phyloP scores from a whole-genome alignment of 192 early-diverging fungal species.

The Paraglomus occultum region DNA sequence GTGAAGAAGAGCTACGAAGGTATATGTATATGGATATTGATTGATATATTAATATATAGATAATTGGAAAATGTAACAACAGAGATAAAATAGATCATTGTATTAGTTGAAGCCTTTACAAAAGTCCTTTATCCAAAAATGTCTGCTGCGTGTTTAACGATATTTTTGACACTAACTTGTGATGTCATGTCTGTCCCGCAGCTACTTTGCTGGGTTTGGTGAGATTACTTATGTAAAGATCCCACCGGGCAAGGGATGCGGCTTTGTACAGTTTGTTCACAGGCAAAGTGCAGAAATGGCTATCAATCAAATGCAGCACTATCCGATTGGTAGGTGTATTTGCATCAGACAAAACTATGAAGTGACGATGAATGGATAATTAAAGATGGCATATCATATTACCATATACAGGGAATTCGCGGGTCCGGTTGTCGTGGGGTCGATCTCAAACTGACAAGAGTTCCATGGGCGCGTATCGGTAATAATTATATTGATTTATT shows the following conservation, averaged over 20 bases:
- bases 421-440: slow-evolving; percentile 58
- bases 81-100: too few species aligned
- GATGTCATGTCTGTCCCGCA: slow-evolving; percentile 28
- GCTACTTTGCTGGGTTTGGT: slow-evolving; percentile 84
- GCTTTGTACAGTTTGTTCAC: slow-evolving; percentile 90
- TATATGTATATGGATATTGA: neutral
- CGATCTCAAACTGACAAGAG: slow-evolving; percentile 50
- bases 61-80: too few species aligned
- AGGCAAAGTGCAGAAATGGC: slow-evolving; percentile 84
- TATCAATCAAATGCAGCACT: slow-evolving; percentile 87
- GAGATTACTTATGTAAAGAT: slow-evolving; percentile 94
- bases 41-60: too few species aligned
- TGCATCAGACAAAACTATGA: neutral
- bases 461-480: slow-evolving; percentile 13
- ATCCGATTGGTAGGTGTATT: slow-evolving; percentile 62
- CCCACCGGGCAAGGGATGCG: slow-evolving; percentile 92
- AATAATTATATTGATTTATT: neutral
- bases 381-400: neutral
- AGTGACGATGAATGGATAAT: neutral
- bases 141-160: too few species aligned
- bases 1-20: slow-evolving; percentile 79
- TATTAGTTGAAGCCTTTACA: too few species aligned
- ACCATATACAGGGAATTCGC: slow-evolving; percentile 38
- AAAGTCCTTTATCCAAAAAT: too few species aligned
- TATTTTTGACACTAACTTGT: too few species aligned